Base-by-base conservation (phyloP, 257 asterid genomes). In the Gynochthodes officinalis region DNA sequence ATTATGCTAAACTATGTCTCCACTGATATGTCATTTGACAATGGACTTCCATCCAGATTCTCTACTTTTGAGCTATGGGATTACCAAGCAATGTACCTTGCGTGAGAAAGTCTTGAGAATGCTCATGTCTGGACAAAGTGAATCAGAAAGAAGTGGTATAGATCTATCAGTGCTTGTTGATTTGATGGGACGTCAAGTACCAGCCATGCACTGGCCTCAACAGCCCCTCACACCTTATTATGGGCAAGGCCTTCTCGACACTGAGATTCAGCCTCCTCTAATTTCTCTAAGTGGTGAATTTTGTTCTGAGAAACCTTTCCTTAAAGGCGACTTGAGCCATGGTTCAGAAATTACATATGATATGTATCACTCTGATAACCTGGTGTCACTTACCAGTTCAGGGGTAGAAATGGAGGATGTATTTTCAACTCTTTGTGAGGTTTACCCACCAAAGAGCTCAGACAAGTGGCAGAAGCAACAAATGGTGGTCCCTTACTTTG, bases 401-500 rank as follows among this genome's bases (percentile, higher is more conserved):
- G 79, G 71, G 68, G 70, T 64, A 58, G 87, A 85, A 79, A 78
- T 81, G 86, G 81, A 77, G 60, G 88, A 88, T 58, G 66, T 88
- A 18, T 80, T 87, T 72, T 76, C 92, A 11, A 72, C 80, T 48
- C 80, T 89, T 53, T 76, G 89, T 49, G 85, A 85, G 65, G 64
- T 84, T 46, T 76, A 78, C 79, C 72, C 77, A 28, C 64, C 83
- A 40, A 87, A 79, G 78, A 78, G 64, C 77, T 54, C 90, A 10
- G 82, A 50, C 27, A 90, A 85, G 64, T 78, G 84, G 53, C 77
- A 79, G 64, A 89, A 83, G 83, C 96, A 74, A 71, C 64, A 96
- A 19, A 70, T 90, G 94, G 74, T 95, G 77, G 98, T 95, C 76
- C 99, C 99, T 15, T 90, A 80, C 83, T 95, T 95, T 40, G 96